phyloP scores from a whole-genome alignment of 768 basidiomycete genomes.

The Pleurotus djamor region DNA sequence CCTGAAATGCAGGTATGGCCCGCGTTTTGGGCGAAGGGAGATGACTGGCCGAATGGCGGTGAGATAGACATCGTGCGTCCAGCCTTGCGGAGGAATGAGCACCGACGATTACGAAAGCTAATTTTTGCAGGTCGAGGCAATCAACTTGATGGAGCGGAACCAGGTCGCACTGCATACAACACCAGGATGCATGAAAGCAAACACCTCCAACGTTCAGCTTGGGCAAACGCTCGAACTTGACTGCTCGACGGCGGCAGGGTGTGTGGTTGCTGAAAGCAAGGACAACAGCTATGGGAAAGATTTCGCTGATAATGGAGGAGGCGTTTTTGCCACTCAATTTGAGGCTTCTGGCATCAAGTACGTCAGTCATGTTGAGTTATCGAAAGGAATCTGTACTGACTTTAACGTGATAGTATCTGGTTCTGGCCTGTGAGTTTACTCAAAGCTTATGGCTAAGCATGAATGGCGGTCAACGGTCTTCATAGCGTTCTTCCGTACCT shows the following conservation, averaged over 20 bases:
- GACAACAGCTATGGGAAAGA: conserved; percentile 61
- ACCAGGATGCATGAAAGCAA: conserved; percentile 51
- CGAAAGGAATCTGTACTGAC: not conserved
- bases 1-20: conserved; percentile 8
- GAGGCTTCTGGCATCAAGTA: conserved; percentile 64
- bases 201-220: conserved; percentile 26
- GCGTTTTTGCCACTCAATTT: conserved; percentile 75
- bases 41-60: conserved; percentile 11
- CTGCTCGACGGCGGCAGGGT: conserved; percentile 64
- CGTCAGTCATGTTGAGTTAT: conserved; percentile 15
- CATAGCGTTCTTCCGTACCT: conserved; percentile 1
- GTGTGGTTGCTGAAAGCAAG: conserved; percentile 55
- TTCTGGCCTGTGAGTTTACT: not conserved
- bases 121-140: conserved; percentile 2
- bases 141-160: conserved; percentile 58
- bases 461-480: not conserved
- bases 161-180: conserved; percentile 74
- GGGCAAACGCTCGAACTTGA: conserved; percentile 41
- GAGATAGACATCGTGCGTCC: conserved; percentile 10
- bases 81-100: not conserved
- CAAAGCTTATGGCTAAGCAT: not conserved
- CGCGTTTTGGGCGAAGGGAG: conserved; percentile 10
- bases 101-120: too few species aligned
- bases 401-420: conserved; percentile 22
- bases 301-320: conserved; percentile 68